These are phyloP conservation scores for Ophiostoma sp. DNA, from an alignment of 2,329 filamentous ascomycete genomes.

Conservation along the genomic window DNA sequence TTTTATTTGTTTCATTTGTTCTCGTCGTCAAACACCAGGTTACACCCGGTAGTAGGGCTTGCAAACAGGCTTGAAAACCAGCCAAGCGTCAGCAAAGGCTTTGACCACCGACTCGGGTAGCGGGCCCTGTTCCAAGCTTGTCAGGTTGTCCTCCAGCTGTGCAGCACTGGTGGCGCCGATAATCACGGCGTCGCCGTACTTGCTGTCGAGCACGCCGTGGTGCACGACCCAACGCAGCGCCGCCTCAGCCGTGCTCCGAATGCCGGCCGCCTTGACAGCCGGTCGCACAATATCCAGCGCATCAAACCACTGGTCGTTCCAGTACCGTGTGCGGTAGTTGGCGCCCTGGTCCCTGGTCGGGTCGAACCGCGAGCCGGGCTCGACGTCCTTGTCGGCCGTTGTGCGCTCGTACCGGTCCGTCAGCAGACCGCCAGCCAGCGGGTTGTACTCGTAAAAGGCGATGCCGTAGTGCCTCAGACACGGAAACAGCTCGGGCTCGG, in stretches of 20 bases:
- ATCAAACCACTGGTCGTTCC: conserved; percentile 40
- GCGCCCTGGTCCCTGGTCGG: conserved; percentile 43
- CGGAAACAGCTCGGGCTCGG: conserved; percentile 41
- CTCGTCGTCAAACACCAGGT: no score
- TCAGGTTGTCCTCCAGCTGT: conserved; percentile 37
- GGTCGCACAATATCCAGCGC: conserved; percentile 25
- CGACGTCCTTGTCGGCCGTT: conserved; percentile 8
- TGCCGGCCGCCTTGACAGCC: conserved; percentile 18
- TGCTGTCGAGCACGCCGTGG: conserved; percentile 34
- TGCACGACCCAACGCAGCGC: conserved; percentile 40
- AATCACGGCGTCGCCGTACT: conserved; percentile 37
- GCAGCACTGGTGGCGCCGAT: conserved; percentile 35
- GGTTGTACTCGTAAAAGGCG: conserved; percentile 28
- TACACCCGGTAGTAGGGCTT: conserved; percentile 25
- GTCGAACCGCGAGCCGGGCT: conserved; percentile 27
- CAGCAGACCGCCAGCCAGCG: conserved; percentile 28
- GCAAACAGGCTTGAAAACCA: conserved; percentile 48
- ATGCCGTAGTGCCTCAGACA: conserved; percentile 42
- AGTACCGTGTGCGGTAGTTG: conserved; percentile 25
- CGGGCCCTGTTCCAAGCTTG: conserved; percentile 38
- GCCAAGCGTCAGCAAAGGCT: conserved; percentile 68
- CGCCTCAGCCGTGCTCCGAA: conserved; percentile 25
- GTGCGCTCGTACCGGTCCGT: conserved; percentile 35
- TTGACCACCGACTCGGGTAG: conserved; percentile 36
- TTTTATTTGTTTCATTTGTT: no score